These are phyloP conservation scores for Lepidopterella palustris DNA, from an alignment of 495 filamentous ascomycete genomes.

Conservation along the genomic window DNA sequence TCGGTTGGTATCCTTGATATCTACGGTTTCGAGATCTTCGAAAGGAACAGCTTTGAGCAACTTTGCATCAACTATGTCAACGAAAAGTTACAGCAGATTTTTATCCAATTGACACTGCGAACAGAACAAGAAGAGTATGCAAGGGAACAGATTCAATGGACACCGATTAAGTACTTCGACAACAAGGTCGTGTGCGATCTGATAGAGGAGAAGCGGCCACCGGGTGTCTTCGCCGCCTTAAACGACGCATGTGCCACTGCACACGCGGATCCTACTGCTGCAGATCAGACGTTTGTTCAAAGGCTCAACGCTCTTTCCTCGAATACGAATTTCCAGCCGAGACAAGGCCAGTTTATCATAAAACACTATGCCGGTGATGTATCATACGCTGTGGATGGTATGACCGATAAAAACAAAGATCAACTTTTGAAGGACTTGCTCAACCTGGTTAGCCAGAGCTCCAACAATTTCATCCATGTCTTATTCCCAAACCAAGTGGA, in stretches of 20 bases:
- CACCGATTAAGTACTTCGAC: conserved; percentile 98
- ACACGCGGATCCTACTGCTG: conserved; percentile 87
- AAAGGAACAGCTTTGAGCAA: conserved; percentile 98
- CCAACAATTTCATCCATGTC: conserved; percentile 75
- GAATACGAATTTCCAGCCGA: conserved; percentile 84
- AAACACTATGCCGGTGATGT: conserved; percentile 99
- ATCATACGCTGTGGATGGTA: conserved; percentile 87
- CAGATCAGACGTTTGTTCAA: conserved; percentile 92
- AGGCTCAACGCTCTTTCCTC: conserved; percentile 78
- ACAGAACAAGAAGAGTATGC: conserved; percentile 98
- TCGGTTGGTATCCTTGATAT: conserved; percentile 98
- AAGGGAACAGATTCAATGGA: conserved; percentile 95
- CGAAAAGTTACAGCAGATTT: conserved; percentile 99
- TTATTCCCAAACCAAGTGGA: conserved; percentile 93
- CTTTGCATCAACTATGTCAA: conserved; percentile 99
- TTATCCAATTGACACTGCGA: conserved; percentile 95
- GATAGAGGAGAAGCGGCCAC: conserved; percentile 87
- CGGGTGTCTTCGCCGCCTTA: conserved; percentile 89
- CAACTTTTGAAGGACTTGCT: conserved; percentile 90
- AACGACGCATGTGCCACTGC: conserved; percentile 98
- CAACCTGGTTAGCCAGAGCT: conserved; percentile 75
- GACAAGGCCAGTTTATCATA: conserved; percentile 94
- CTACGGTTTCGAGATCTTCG: conserved; percentile 99
- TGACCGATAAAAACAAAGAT: conserved; percentile 99
- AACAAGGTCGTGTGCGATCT: conserved; percentile 98